Base-by-base conservation (phyloP, 345 rosid genomes). In the Euphorbia lathyris region DNA sequence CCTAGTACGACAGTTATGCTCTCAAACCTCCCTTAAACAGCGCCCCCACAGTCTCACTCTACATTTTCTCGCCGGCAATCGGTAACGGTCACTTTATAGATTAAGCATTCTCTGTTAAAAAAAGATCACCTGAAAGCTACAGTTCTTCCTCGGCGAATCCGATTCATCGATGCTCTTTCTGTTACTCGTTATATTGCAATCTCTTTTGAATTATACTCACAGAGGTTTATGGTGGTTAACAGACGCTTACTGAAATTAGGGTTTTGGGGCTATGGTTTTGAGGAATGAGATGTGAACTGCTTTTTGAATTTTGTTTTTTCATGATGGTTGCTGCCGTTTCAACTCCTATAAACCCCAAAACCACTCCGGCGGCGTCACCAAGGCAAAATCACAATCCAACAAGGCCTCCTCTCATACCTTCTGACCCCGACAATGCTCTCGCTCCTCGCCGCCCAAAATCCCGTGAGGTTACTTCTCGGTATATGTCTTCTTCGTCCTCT, bases 381-480 rank as follows among this genome's bases (percentile, higher is more conserved):
- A 78, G 75, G 10, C 86, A 48, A 59, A 79, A 73, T 71, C 78
- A 73, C 26, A 72, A 73, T 63, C 71, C 63, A 23, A 47, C 79
- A 1, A 81, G 92, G 63, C 89, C 86, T 7, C 93, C 95, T 19
- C 82, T 89, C 50, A 61, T 90, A 29, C 90, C 86, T 11, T 84
- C 97, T 1, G 93, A 90, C 50, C 80, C 90, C 5, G 87, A 85
- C 82, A 86, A 86, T 86, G 93, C 79, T 12, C 69, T 78, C 55
- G 74, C 82, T 25, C 78, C 83, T 32, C 96, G 87, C 66, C 89
- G 93, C 1, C 84, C 86, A 0, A 88, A 85, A 76, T 67, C 87
- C 7, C 86, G 95, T 14, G 93, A 87, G 43, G 93, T 94, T 78
- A 78, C 85, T 14, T 94, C 96, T 68, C 96, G 98, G 3, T 91